These are phyloP conservation scores for Salvia splendens DNA, from an alignment of 257 asterid species.

Conservation along the genomic window DNA sequence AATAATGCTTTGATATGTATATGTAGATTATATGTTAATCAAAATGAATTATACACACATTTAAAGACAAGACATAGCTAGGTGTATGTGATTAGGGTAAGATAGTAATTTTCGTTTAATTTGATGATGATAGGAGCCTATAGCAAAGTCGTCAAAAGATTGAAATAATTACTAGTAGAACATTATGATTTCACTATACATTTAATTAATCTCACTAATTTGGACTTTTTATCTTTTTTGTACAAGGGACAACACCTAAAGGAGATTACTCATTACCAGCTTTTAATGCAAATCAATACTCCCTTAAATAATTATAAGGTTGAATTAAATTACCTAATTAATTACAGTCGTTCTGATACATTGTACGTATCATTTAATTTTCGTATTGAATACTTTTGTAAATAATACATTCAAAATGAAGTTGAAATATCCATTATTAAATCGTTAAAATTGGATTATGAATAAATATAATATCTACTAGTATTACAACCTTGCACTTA, in stretches of 20 bases:
- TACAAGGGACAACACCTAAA: constrained; percentile 1
- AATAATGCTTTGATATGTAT: too few species aligned
- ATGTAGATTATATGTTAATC: too few species aligned
- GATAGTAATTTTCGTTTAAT: background rate
- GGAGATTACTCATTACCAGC: constrained; percentile 21
- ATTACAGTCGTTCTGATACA: background rate
- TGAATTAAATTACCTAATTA: background rate
- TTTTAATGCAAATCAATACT: background rate
- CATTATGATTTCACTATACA: constrained; percentile 11
- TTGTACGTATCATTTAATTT: background rate
- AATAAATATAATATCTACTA: constrained; percentile 2
- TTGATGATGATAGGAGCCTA: background rate
- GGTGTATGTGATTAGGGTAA: constrained; percentile 8
- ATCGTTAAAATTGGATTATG: background rate
- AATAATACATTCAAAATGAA: too few species aligned
- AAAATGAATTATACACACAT: too few species aligned
- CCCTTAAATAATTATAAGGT: background rate
- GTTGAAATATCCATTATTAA: too few species aligned
- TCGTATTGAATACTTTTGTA: background rate
- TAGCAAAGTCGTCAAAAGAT: background rate
- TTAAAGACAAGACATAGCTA: background rate
- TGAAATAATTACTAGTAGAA: background rate
- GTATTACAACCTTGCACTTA: background rate
- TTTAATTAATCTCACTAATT: background rate
- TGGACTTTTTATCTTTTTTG: background rate